These are phyloP conservation scores for Cutaneotrichosporon mucoides DNA, from an alignment of 1,284 basidiomycete species.

Conservation along the genomic window DNA sequence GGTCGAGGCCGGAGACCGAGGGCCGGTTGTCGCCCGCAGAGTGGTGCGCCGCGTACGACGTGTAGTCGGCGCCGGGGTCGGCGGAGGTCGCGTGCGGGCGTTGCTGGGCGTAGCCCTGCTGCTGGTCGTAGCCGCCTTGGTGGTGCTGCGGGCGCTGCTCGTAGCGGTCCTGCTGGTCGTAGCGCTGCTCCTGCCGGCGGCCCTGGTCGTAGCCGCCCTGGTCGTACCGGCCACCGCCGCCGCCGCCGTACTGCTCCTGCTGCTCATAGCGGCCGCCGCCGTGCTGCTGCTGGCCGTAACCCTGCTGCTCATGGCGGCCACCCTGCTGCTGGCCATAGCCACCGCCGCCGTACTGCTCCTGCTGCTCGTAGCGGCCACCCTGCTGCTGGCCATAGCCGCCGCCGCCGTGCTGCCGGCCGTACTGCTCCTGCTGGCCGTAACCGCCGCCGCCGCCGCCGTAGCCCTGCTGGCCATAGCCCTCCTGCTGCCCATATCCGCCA, in stretches of 20 bases:
- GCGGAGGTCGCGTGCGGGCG: background rate
- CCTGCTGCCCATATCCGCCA: background rate
- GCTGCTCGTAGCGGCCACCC: too few relatives aligned
- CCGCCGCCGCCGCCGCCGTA: background rate
- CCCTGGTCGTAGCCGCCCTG: slow-evolving; percentile 3
- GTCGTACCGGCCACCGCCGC: background rate
- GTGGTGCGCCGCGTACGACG: background rate
- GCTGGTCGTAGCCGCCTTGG: background rate
- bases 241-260: background rate
- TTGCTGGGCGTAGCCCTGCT: background rate
- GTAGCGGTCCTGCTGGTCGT: background rate
- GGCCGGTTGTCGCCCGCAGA: background rate
- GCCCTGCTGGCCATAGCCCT: background rate
- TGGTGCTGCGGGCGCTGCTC: background rate
- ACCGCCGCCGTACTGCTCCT: background rate
- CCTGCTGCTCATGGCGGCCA: slow-evolving; percentile 4
- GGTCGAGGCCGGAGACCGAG: background rate
- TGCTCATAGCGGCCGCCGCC: background rate
- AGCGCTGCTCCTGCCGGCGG: background rate
- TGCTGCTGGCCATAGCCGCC: background rate
- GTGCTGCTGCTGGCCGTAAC: background rate
- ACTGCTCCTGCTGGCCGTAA: background rate
- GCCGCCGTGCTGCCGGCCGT: background rate
- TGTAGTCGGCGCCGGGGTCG: background rate
- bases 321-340: slow-evolving; percentile 1